Evolutionary conservation across 805 yeast genomes (phyloP), one percentile per base, ranked within the genome.

Genomic region (Wickerhamomyces strasburgensis): DNA sequence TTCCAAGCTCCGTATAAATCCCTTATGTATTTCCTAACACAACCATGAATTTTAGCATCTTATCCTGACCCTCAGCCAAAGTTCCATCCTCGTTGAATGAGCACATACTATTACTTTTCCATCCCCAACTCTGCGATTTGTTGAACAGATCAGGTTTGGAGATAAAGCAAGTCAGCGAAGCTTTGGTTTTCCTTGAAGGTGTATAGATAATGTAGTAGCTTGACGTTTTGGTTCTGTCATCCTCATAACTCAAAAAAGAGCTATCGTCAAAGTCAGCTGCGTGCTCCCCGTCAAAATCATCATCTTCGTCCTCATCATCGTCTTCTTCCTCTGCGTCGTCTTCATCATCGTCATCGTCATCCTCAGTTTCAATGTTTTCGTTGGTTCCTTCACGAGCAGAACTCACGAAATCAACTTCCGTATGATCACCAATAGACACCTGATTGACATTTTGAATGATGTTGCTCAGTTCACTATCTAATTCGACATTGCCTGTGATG

Each of bases 51-150:
- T 70, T 70, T 35, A 72, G 42, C 24, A 68, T 57, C 14, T 65
- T 62, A 35, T 67, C 68, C 39, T 68, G 72, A 5, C 67, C 71
- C 17, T 57, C 62, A 5, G 67, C 64, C 41, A 69, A 59, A 0
- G 66, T 59, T 3, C 75, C 74, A 47, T 67, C 70, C 29, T 72
- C 75, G 34, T 69, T 64, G 46, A 72, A 72, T 3, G 68, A 58
- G 35, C 76, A 73, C 70, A 74, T 66, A 31, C 73, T 69, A 34
- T 67, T 70, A 43, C 76, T 69, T 40, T 73, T 73, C 80, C 80
- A 74, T 0, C 80, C 80, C 80, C 80, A 74, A 43, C 78, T 71
- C 51, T 75, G 80, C 1, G 75, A 67, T 34, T 64, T 63, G 33
- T 68, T 70, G 50, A 74, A 74, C 37, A 61, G 56, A 42, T 73